Conservation (phyloP, 345 rosid species). For the Populus deltoides region DNA sequence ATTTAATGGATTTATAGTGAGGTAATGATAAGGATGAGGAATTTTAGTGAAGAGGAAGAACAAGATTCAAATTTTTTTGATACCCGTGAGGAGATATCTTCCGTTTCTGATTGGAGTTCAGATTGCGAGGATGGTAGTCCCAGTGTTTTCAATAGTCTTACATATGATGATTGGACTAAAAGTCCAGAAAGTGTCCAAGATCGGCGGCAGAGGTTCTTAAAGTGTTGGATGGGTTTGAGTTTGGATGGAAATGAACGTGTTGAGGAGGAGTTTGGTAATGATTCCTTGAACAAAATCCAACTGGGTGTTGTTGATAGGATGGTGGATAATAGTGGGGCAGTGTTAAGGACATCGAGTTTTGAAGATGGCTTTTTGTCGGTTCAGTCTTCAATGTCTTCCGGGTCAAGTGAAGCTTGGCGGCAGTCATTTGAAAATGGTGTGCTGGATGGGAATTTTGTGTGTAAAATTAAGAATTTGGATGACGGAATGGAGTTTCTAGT, state of each 20-base stretch:
- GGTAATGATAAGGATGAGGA: constrained; percentile 29
- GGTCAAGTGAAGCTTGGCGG: constrained; percentile 23
- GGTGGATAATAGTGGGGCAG: constrained; percentile 33
- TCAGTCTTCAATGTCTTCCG: constrained; percentile 29
- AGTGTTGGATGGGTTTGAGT: constrained; percentile 32
- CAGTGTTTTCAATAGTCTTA: constrained; percentile 18
- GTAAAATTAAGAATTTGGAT: constrained; percentile 35
- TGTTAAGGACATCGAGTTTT: constrained; percentile 34
- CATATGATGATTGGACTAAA: constrained; percentile 47
- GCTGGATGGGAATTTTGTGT: constrained; percentile 15
- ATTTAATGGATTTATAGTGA: constrained; percentile 18
- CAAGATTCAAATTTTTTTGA: constrained; percentile 54
- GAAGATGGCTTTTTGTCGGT: constrained; percentile 21
- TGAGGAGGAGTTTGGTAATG: constrained; percentile 23
- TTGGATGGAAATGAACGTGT: constrained; percentile 23
- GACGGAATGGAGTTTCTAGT: constrained; percentile 35
- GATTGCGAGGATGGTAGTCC: constrained; percentile 24
- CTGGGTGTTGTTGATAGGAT: constrained; percentile 26
- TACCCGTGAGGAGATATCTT: constrained; percentile 54
- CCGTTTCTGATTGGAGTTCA: constrained; percentile 47
- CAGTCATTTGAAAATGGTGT: constrained; percentile 27
- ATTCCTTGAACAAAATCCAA: constrained; percentile 15
- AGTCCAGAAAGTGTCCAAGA: constrained; percentile 51
- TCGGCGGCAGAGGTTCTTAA: constrained; percentile 42
- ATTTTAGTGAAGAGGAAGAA: constrained; percentile 34